These are phyloP conservation scores for Lippia alba DNA, from an alignment of 305 asterid species.

Conservation along the genomic window DNA sequence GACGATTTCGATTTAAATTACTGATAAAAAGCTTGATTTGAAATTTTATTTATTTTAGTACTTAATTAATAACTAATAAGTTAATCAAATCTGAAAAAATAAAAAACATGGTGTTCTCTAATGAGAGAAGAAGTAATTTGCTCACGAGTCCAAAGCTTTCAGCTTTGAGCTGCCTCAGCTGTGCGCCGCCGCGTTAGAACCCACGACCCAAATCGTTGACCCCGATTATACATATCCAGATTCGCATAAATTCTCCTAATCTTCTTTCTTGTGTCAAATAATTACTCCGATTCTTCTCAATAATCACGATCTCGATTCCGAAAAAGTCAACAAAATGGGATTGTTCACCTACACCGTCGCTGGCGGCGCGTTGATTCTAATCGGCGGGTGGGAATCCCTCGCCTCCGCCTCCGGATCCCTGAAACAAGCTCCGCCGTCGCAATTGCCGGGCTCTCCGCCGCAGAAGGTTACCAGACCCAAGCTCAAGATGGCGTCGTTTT, in stretches of 20 bases:
- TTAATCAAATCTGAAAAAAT: too few species aligned
- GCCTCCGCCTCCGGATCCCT: conserved; percentile 45
- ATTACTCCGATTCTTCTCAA: neutral
- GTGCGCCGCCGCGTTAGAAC: conserved; percentile 21
- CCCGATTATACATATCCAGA: neutral
- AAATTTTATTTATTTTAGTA: too few species aligned
- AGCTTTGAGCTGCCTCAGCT: neutral
- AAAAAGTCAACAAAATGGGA: conserved; percentile 56
- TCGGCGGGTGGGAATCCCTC: conserved; percentile 86
- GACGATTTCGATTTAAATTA: too few species aligned
- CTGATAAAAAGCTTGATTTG: too few species aligned
- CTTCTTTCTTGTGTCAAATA: neutral
- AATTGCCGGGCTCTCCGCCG: conserved; percentile 36
- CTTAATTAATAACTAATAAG: too few species aligned
- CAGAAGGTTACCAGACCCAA: conserved; percentile 24
- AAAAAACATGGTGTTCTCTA: too few species aligned
- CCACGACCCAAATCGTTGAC: conserved; percentile 25
- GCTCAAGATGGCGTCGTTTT: conserved; percentile 34
- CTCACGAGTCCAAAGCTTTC: too few species aligned
- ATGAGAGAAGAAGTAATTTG: too few species aligned
- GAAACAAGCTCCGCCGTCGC: conserved; percentile 34
- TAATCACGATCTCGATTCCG: neutral
- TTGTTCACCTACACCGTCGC: conserved; percentile 74
- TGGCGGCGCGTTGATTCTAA: conserved; percentile 69
- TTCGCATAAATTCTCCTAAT: neutral